Evolutionary conservation across 495 filamentous ascomycete species (phyloP), one percentile per base, ranked within the genome.

Genomic region (Penicillium mononematosum): DNA sequence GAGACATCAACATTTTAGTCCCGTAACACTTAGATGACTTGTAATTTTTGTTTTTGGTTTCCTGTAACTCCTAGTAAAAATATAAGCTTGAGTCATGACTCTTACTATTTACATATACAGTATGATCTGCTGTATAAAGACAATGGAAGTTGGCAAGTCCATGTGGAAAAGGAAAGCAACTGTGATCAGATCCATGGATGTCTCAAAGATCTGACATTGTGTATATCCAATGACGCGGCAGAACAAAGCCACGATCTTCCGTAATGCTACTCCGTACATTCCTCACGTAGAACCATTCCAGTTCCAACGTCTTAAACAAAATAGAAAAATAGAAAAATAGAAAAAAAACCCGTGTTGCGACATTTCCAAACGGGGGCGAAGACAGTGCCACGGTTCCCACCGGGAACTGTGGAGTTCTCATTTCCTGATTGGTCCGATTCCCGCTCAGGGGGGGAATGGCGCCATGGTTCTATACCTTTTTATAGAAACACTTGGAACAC

Each of bases 11-110:
- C 53, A 51, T 46, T 54, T 62, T 62, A 64, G 60, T 64, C 55
- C 58, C 38, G 66, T 68, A 63, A 68, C 66, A 68, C 56, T 48
- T 68, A 61, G 59, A 67, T 67, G 64, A 68, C 58, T 56, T 56
- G 65, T 68, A 68, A 68, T 66, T 34, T 34, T 34, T 34, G 3
- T 34, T 34, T 34, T 31, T 31, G 2, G 3, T 11, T 10, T 31
- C 4, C 0, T 31, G 0, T 9, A 29, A 3, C 11, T 11, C 0
- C 2, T 31, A 31, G 2, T 31, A 31, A 10, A 11, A 3, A 31
- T 10, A 2, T 31, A 10, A 31, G 29, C 29, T 34, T 4, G 10
- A 34, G 31, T 12, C 31, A 12, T 34, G 43, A 45, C 43, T 45
- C 25, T 25, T 25, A 45, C 3, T 22, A 12, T 25, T 5, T 24